These are phyloP conservation scores for Neonothopanus nambi DNA, from an alignment of 1,284 basidiomycete species.

Conservation along the genomic window DNA sequence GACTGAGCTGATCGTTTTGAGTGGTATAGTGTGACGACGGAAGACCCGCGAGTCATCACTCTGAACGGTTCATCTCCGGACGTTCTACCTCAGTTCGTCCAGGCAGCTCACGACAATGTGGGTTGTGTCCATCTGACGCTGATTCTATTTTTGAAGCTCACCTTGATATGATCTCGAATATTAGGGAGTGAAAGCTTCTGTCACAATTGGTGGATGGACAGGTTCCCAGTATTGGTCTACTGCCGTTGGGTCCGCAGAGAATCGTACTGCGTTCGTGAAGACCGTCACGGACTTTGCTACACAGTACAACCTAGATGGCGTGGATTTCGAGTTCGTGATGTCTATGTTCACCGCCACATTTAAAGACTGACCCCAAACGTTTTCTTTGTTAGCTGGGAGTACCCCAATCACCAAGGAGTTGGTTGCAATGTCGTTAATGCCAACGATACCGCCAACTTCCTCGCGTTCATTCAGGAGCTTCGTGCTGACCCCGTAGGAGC, in stretches of 20 bases:
- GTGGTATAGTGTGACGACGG: conserved; percentile 32
- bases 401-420: conserved; percentile 47
- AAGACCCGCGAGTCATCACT: conserved; percentile 27
- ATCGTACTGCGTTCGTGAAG: conserved; percentile 67
- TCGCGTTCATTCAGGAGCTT: conserved; percentile 65
- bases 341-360: neutral
- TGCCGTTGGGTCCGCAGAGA: conserved; percentile 56
- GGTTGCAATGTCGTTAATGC: conserved; percentile 53
- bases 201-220: conserved; percentile 85
- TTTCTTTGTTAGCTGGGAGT: conserved; percentile 59
- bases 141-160: neutral
- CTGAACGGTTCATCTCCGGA: conserved; percentile 30
- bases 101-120: conserved; percentile 38
- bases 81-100: conserved; percentile 40
- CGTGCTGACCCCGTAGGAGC: conserved; percentile 48
- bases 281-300: conserved; percentile 61
- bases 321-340: conserved; percentile 69
- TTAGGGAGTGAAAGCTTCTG: conserved; percentile 64
- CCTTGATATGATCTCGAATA: too few relatives aligned
- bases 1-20: neutral
- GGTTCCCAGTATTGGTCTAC: conserved; percentile 73
- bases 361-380: neutral
- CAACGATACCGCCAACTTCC: conserved; percentile 55
- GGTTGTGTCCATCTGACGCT: neutral
- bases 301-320: conserved; percentile 70